Evolutionary conservation across 2,329 filamentous ascomycete genomes (phyloP).

Genomic region (Sporothrix variecibatus): DNA sequence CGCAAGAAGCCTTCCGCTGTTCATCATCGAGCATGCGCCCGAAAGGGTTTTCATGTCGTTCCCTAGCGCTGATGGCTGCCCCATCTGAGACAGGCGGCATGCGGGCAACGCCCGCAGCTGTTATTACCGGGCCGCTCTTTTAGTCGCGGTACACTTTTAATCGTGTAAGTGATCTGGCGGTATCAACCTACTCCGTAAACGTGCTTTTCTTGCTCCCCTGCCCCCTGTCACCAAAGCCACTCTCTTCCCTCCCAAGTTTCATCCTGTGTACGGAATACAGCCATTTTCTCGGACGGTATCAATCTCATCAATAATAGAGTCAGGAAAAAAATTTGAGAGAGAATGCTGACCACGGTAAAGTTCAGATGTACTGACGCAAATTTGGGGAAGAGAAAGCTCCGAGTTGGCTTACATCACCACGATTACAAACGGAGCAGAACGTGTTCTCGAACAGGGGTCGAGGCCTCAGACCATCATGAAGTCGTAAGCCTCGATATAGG

Average conservation of each 20-base stretch:
- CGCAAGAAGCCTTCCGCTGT: neutral
- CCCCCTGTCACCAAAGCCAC: too few species aligned
- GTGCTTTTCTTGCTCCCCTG: neutral
- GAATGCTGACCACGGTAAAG: neutral
- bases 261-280: rapidly evolving
- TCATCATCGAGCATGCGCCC: neutral
- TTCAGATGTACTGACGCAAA: neutral
- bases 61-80: neutral
- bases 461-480: neutral
- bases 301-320: neutral
- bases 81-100: neutral
- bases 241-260: neutral
- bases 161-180: constrained; percentile 12
- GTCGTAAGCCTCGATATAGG: neutral
- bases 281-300: neutral
- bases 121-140: constrained; percentile 3
- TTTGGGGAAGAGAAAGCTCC: too few species aligned
- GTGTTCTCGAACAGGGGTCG: neutral
- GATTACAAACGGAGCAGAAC: neutral
- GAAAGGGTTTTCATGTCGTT: neutral
- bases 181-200: too few species aligned
- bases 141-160: neutral
- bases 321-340: neutral
- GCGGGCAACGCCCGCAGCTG: neutral
- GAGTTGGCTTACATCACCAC: neutral